These are phyloP conservation scores for Trichoderma gamsii DNA, from an alignment of 495 filamentous ascomycete species.

Conservation along the genomic window DNA sequence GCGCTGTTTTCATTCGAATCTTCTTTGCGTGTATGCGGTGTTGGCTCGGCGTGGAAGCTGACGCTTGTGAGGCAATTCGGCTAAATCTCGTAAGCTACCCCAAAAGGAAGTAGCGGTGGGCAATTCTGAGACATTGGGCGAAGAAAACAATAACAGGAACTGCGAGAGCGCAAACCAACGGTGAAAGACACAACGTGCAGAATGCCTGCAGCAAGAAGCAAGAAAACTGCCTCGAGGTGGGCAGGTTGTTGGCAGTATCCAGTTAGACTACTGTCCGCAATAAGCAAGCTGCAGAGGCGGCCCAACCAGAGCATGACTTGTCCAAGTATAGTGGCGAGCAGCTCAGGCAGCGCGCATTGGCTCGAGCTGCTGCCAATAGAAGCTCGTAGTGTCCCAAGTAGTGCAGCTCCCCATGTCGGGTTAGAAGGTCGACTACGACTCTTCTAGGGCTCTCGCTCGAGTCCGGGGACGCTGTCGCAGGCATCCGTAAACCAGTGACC, in stretches of 20 bases:
- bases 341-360: background rate
- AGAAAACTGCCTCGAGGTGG: background rate
- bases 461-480: slow-evolving; percentile 11
- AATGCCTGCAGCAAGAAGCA: background rate
- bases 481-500: slow-evolving; percentile 9
- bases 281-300: background rate
- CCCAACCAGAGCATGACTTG: background rate
- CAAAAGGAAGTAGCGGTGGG: background rate
- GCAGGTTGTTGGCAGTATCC: background rate
- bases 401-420: background rate
- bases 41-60: background rate
- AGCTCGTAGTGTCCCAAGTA: background rate
- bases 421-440: background rate
- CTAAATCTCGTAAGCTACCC: background rate
- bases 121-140: background rate
- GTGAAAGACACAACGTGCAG: background rate
- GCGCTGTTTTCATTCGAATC: background rate
- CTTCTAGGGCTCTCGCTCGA: slow-evolving; percentile 9
- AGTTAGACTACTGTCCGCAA: background rate
- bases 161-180: background rate
- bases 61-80: background rate
- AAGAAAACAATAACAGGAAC: background rate
- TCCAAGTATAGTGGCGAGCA: background rate
- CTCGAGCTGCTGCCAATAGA: background rate
- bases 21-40: background rate